These are phyloP conservation scores for Brassica carinata DNA, from an alignment of 345 rosid genomes.

Conservation along the genomic window DNA sequence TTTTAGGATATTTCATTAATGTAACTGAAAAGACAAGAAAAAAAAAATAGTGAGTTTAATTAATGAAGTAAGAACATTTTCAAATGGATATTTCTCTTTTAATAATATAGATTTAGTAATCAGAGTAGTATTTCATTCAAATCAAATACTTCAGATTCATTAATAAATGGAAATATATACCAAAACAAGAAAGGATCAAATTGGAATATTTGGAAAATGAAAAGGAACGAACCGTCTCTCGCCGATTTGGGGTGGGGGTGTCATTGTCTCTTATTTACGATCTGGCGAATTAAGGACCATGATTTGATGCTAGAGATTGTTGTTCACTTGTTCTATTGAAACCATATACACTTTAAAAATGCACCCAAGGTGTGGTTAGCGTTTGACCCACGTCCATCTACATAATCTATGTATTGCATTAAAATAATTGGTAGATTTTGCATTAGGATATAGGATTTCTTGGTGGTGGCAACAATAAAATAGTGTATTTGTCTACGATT, in stretches of 20 bases:
- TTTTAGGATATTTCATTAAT: too few species aligned
- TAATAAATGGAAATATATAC: constrained; percentile 16
- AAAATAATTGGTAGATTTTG: constrained; percentile 1
- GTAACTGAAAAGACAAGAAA: too few species aligned
- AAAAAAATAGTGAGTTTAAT: too few species aligned
- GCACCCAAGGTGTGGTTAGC: constrained; percentile 32
- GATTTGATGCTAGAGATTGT: constrained; percentile 25
- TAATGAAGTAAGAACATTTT: too few species aligned
- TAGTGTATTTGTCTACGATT: constrained; percentile 10
- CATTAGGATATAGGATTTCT: constrained; percentile 5
- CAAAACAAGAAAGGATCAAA: not conserved
- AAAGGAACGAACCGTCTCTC: not conserved
- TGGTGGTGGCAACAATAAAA: constrained; percentile 3
- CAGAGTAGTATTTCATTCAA: constrained; percentile 2
- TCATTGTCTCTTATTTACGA: constrained; percentile 14
- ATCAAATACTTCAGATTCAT: constrained; percentile 16
- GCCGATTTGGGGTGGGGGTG: constrained; percentile 2
- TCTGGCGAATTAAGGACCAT: constrained; percentile 31
- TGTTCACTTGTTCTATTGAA: constrained; percentile 24
- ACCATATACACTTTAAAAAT: constrained; percentile 14
- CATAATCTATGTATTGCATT: constrained; percentile 9
- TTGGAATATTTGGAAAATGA: not conserved
- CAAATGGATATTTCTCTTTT: too few species aligned
- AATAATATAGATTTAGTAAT: constrained; percentile 1
- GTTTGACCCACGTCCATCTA: constrained; percentile 34